Conservation (phyloP, 2,329 filamentous ascomycete species). For the Stemphylium lycopersici region DNA sequence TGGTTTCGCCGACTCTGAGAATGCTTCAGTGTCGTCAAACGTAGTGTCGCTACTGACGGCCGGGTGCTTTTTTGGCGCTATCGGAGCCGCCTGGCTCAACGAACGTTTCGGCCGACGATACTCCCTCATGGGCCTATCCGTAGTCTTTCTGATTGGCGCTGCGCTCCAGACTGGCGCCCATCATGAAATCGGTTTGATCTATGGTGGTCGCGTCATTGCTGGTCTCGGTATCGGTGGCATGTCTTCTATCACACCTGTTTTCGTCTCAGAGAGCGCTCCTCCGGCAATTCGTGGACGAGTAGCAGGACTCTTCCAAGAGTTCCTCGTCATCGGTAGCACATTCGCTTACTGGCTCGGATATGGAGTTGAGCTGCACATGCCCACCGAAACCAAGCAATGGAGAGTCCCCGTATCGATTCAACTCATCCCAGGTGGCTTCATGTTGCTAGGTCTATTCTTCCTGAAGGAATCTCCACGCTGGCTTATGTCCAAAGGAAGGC, state of each 20-base stretch:
- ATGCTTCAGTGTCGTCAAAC: slow-evolving; percentile 10
- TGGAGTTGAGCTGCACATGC: slow-evolving; percentile 52
- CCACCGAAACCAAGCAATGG: slow-evolving; percentile 53
- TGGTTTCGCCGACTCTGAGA: slow-evolving; percentile 11
- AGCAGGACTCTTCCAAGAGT: slow-evolving; percentile 57
- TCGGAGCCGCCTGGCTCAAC: slow-evolving; percentile 13
- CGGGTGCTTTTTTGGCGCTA: slow-evolving; percentile 16
- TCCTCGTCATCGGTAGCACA: slow-evolving; percentile 55
- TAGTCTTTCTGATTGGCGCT: slow-evolving; percentile 12
- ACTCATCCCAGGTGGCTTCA: slow-evolving; percentile 68
- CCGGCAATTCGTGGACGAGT: slow-evolving; percentile 64
- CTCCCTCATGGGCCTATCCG: slow-evolving; percentile 10
- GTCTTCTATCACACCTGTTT: slow-evolving; percentile 61
- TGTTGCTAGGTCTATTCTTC: slow-evolving; percentile 55
- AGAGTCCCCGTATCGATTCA: slow-evolving; percentile 65
- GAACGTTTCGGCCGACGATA: slow-evolving; percentile 12
- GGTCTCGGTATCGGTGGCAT: slow-evolving; percentile 60
- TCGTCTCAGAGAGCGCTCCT: slow-evolving; percentile 55
- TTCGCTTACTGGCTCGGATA: slow-evolving; percentile 51
- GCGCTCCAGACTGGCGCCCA: slow-evolving; percentile 13
- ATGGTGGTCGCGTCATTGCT: slow-evolving; percentile 54
- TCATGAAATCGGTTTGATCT: slow-evolving; percentile 12
- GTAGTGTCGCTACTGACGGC: slow-evolving; percentile 13
- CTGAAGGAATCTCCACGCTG: slow-evolving; percentile 54
- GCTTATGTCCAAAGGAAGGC: slow-evolving; percentile 51